Conservation (phyloP, 495 filamentous ascomycete genomes). For the Hypoxylon rickii region DNA sequence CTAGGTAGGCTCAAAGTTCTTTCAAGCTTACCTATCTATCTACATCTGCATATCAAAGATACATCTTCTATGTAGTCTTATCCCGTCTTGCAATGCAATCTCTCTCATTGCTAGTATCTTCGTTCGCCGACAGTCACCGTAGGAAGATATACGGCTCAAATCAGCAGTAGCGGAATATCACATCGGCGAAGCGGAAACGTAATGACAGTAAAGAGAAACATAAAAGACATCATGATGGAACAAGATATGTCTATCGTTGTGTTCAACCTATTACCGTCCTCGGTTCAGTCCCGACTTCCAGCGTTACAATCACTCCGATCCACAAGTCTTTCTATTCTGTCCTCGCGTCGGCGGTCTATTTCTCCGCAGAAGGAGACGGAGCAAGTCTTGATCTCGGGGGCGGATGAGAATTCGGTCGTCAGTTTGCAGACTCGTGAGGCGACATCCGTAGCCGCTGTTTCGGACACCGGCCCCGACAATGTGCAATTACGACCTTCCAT, state of each 20-base stretch:
- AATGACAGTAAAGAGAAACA: not conserved
- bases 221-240: constrained; percentile 29
- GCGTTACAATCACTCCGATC: constrained; percentile 32
- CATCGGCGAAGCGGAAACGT: not conserved
- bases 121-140: too few relatives aligned
- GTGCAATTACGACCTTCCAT: not conserved
- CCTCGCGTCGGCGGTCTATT: constrained; percentile 12
- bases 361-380: constrained; percentile 13
- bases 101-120: too few relatives aligned
- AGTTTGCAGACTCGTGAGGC: constrained; percentile 12
- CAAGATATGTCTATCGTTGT: constrained; percentile 35
- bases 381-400: constrained; percentile 8
- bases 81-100: too few relatives aligned
- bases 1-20: not conserved
- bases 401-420: constrained; percentile 16
- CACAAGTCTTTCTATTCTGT: constrained; percentile 24
- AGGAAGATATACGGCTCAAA: too few relatives aligned
- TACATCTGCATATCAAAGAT: too few relatives aligned
- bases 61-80: too few relatives aligned
- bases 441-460: not conserved
- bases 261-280: constrained; percentile 37
- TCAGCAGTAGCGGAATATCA: too few relatives aligned
- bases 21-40: too few relatives aligned
- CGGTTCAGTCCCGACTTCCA: constrained; percentile 37
- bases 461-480: constrained; percentile 1